Base-by-base conservation (phyloP, 2,329 filamentous ascomycete genomes). In the Trichoderma pleuroti region DNA sequence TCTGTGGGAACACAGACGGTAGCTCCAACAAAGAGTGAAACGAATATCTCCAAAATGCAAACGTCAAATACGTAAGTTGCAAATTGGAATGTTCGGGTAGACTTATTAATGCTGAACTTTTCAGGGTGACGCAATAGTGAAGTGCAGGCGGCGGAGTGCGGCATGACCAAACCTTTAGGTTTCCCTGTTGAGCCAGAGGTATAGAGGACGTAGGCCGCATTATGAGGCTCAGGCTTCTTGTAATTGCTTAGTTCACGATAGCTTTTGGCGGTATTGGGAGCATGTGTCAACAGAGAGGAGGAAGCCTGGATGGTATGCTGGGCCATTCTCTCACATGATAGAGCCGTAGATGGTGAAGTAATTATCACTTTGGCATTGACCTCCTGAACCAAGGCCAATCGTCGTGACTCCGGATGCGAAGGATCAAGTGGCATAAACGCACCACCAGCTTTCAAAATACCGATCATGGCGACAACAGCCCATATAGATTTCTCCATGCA, bases 141-240 rank as follows among this genome's bases (percentile, higher is more conserved):
- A 16, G 69, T 60, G 6, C 61, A 70, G n/a, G 21, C 10, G 14
- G 62, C 62, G 1, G 9, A 14, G 28, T 70, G 69, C 1, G 46
- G 5, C 24, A 74, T 61, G 9, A 73, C 30, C 4, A 75, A 46
- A 18, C 74, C 74, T 32, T 75, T 75, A 7, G 74, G 73, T n/a
- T 71, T 72, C n/a, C 74, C 74, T 2, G 74, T 75, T 30, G 70
- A 72, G 1, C 74, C 74, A 8, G 73, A 75, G 1, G 74, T 75
- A 28, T 74, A 75, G 9, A 75, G 32, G 1, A 72, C 28, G 30
- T 73, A 74, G 1, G 71, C 72, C 8, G 68, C 62, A 26, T 74
- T 32, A 0, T 70, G 34, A 28, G 49, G 52, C 11, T 26, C n/a
- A 1, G 34, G 11, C 8, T 26, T 57, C 18, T 67, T 32, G 12